Percentiles rank a stretch among this genome's conserved stretches.
These are phyloP conservation scores for Mycena epipterygia DNA, from an alignment of 768 basidiomycete species.

Conservation along the genomic window DNA sequence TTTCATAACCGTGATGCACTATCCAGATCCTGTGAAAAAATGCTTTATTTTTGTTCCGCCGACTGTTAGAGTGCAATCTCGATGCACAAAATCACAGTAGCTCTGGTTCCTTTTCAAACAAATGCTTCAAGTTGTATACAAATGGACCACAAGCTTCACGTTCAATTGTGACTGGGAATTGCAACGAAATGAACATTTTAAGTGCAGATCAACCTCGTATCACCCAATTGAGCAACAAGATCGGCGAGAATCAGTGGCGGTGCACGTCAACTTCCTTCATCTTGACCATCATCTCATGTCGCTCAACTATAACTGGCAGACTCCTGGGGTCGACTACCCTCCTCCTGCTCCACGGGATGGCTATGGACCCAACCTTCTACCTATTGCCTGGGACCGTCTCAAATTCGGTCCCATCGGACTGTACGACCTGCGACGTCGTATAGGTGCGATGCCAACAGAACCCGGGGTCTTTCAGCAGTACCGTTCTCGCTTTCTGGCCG, in stretches of 20 bases:
- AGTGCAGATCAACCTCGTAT: background rate
- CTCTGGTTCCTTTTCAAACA: background rate
- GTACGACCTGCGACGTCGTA: conserved; percentile 2
- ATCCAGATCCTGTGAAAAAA: background rate
- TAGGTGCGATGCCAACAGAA: background rate
- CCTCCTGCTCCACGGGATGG: background rate
- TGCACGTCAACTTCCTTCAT: background rate
- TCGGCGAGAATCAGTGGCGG: background rate
- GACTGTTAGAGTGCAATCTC: background rate
- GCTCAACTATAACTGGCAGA: background rate
- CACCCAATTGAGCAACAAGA: background rate
- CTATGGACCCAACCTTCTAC: background rate
- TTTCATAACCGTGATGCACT: background rate
- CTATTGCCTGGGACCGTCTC: background rate
- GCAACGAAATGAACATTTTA: too few species aligned
- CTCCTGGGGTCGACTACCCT: background rate
- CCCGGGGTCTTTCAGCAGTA: background rate
- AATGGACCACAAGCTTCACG: background rate
- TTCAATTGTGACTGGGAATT: background rate
- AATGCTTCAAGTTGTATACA: background rate
- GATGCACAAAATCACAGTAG: background rate
- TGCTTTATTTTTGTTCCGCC: background rate
- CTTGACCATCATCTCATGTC: background rate
- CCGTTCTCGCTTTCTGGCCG: background rate
- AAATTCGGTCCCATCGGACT: background rate